Base-by-base conservation (phyloP, 2,329 filamentous ascomycete species). In the Aspergillus arachidicola region DNA sequence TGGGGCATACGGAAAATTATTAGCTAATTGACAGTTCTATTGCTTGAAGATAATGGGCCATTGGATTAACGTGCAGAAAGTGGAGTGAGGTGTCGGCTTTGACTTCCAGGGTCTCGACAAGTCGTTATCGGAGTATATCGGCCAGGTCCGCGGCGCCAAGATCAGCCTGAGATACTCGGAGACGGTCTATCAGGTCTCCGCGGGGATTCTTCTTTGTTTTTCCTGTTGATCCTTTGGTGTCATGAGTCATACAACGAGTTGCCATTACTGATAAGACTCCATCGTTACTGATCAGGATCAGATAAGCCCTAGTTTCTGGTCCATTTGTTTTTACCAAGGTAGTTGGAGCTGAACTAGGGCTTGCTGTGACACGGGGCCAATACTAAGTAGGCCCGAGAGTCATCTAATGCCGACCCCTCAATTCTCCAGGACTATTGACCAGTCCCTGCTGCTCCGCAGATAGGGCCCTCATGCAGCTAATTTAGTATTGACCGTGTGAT, bases 21-120 rank as follows among this genome's bases (percentile, higher is more conserved):
- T 59, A 59, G 57, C 57, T 59, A 59, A 59, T 59, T 28, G 57
- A 45, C 4, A 11, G 26, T 28, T 28, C 57, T 46, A 59, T 58
- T 45, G 45, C 26, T 19, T 38, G 23, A 19, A 21, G 21, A 56
- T 36, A 54, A 36, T 54, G 30, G 38, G 38, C 38, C 55, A 57
- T 46, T 56, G 53, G 53, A 41, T 41, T 28, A 36, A n/a, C 36
- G 30, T 38, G 30, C 30, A 38, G 32, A 30, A 23, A 55, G 30
- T 21, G 53, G 21, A 55, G 53, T 26, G 46, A 19, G 3, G 5
- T 51, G 48, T 51, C 28, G 26, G 46, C 12, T 28, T 50, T 30
- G 46, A n/a, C 9, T 51, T 6, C 48, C 30, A 57, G 55, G 19
- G 38, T 57, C 38, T 43, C 38, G 16, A 30, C 16, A 16, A 19